Conservation (phyloP, 208 protist genomes). For the Trypanosoma lewisi region DNA sequence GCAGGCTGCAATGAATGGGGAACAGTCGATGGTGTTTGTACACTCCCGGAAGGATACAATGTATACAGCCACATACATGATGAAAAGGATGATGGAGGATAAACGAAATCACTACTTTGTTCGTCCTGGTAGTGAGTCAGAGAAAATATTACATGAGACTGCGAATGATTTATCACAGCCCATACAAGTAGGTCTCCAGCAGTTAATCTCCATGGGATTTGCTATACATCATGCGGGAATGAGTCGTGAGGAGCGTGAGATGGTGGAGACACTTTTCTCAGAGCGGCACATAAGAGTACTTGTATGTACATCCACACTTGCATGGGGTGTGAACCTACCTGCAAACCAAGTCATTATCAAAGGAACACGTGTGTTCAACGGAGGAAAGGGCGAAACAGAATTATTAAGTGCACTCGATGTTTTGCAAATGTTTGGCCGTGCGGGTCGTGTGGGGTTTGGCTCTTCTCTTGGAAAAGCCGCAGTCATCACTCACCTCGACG, state of each 20-base stretch:
- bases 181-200: constrained; percentile 55
- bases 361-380: constrained; percentile 99
- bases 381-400: constrained; percentile 93
- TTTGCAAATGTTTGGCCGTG: constrained; percentile 99
- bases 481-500: constrained; percentile 95
- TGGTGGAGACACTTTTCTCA: constrained; percentile 98
- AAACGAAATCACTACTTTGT: constrained; percentile 91
- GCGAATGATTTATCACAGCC: constrained; percentile 23
- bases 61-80: constrained; percentile 92
- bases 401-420: constrained; percentile 98
- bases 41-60: constrained; percentile 99
- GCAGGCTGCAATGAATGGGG: constrained; percentile 76
- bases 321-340: constrained; percentile 99
- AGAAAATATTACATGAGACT: constrained; percentile 83
- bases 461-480: constrained; percentile 93
- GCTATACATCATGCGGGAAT: constrained; percentile 99
- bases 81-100: constrained; percentile 88
- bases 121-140: constrained; percentile 68
- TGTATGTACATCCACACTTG: constrained; percentile 99
- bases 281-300: constrained; percentile 96
- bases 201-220: constrained; percentile 95
- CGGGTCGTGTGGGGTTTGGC: constrained; percentile 96
- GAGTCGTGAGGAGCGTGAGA: constrained; percentile 89
- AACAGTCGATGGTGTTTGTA: constrained; percentile 99
- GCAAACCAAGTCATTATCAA: constrained; percentile 99